Base-by-base conservation (phyloP, 345 rosid species). In the Aurinia saxatilis region DNA sequence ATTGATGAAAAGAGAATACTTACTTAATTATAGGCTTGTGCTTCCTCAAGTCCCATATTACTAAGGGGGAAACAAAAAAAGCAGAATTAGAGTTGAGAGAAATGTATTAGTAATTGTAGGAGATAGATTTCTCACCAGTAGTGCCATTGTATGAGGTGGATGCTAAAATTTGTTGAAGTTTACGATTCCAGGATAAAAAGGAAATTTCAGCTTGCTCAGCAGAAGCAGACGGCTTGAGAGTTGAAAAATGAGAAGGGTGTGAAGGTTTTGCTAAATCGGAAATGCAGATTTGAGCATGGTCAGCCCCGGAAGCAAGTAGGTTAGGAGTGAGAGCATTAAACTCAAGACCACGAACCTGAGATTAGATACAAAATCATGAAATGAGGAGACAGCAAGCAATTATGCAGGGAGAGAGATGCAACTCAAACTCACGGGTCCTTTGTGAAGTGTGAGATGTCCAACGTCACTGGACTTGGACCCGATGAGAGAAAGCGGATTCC, bases 291-390 rank as follows among this genome's bases (percentile, higher is more conserved):
- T 95, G 95, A 65, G 95, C 95, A 70, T 88, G 98, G 65, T 90
- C 97, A 45, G 98, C 96, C 35, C 98, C 99, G 64, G 99, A 90
- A 54, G 98, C 99, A 75, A 95, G 88, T 59, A 84, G 77, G 63
- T 90, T 84, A 21, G 99, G 85, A 27, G 90, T 67, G 60, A 83
- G 71, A 18, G 75, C 39, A 65, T 95, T 95, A 72, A 95, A 95
- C 71, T 86, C 98, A 58, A 95, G 99, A 73, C 99, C 99, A 61
- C 95, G 96, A 60, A 95, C 99, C 99, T 95, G 79, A 62, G 58
- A 69, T 9, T n/a, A n/a, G 31, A 51, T 6, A 13, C 10, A 31
- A n/a, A n/a, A n/a, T n/a, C n/a, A n/a, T 31, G 40, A 35, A 13
- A 63, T 21, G 17, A 39, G 46, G 41, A 42, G 36, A 12, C 47